Evolutionary conservation across 2,329 filamentous ascomycete genomes (phyloP), one percentile per base, ranked within the genome.

Genomic region (Arthroderma uncinatum): DNA sequence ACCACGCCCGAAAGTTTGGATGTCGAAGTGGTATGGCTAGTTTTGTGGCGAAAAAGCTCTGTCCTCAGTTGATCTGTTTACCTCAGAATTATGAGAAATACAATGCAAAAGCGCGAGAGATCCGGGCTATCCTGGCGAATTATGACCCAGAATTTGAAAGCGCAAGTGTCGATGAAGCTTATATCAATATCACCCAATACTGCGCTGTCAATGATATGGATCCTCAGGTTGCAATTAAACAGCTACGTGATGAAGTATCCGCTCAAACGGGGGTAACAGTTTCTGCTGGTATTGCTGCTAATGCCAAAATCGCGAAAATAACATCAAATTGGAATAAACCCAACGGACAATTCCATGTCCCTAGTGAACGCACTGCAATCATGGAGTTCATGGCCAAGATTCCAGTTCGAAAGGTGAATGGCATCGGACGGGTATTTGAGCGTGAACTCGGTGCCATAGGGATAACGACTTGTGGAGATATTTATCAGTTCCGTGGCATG

Each of bases 291-390:
- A 95, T 98, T 59, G 92, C 90, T 0, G 87, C 89, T 1, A 98
- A 98, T 69, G 85, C 91, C 0, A 92, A 90, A 67, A 78, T 98
- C 12, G 92, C 93, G 30, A 98, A 98, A 72, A 95, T 98, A 33
- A 89, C 87, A 64, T 95, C 89, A 16, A 96, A 98, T 67, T 82
- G 86, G 70, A 96, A 97, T 71, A 98, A 98, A 67, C 93, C 93
- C 0, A 95, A 98, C 64, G 93, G 93, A 0, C 93, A 97, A 67
- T 97, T 86, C 64, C 73, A 81, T 8, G 75, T 97, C 1, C 79
- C 85, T 0, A 87, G 79, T 55, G 85, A 95, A 40, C 80, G 91
- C 8, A 73, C 75, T 25, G 79, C 82, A 0, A 89, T 98, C 59
- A 83, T 97, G 80, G 74, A 79, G 0, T 97, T 96, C 67, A 95